Percentiles rank a stretch among this genome's conserved stretches.
Evolutionary conservation across 1,284 basidiomycete species (phyloP).

Genomic region (Chalciporus sp.): DNA sequence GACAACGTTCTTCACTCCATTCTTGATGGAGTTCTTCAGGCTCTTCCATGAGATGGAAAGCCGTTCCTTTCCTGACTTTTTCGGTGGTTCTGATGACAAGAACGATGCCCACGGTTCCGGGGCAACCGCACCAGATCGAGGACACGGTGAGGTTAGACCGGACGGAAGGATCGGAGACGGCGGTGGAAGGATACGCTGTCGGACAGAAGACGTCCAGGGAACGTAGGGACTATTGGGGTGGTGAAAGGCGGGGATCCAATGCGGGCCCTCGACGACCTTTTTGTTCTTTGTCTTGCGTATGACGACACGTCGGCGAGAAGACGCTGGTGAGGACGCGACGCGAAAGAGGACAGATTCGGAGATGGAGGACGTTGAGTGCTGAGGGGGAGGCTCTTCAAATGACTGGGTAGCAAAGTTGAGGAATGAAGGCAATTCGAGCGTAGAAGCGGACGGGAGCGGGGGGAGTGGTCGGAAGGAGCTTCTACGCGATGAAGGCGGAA

Average conservation of each 20-base stretch:
- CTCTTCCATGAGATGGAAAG: slow-evolving; percentile 36
- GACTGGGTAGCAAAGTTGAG: slow-evolving; percentile 33
- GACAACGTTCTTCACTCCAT: slow-evolving; percentile 23
- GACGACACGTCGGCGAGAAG: slow-evolving; percentile 16
- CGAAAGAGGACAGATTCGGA: slow-evolving; percentile 20
- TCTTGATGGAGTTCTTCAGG: slow-evolving; percentile 28
- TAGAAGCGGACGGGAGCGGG: slow-evolving; percentile 38
- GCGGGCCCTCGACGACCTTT: slow-evolving; percentile 33
- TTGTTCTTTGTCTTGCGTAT: slow-evolving; percentile 19
- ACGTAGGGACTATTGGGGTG: slow-evolving; percentile 54
- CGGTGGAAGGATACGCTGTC: slow-evolving; percentile 40
- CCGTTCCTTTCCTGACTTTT: slow-evolving; percentile 25
- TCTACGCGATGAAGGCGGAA: slow-evolving; percentile 16
- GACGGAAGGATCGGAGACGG: slow-evolving; percentile 30
- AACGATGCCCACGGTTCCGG: slow-evolving; percentile 40
- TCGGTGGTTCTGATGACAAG: slow-evolving; percentile 20
- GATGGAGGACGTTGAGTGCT: slow-evolving; percentile 10
- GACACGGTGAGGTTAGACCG: slow-evolving; percentile 30
- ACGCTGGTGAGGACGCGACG: slow-evolving; percentile 13
- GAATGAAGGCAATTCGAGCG: slow-evolving; percentile 42
- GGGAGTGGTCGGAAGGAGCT: slow-evolving; percentile 34
- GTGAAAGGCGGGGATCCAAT: slow-evolving; percentile 40
- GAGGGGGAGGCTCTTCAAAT: slow-evolving; percentile 11
- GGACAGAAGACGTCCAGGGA: slow-evolving; percentile 44
- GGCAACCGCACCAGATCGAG: slow-evolving; percentile 41